phyloP scores from a whole-genome alignment of 108 stramenopile genomes.

The Fistulifera pelliculosa region DNA sequence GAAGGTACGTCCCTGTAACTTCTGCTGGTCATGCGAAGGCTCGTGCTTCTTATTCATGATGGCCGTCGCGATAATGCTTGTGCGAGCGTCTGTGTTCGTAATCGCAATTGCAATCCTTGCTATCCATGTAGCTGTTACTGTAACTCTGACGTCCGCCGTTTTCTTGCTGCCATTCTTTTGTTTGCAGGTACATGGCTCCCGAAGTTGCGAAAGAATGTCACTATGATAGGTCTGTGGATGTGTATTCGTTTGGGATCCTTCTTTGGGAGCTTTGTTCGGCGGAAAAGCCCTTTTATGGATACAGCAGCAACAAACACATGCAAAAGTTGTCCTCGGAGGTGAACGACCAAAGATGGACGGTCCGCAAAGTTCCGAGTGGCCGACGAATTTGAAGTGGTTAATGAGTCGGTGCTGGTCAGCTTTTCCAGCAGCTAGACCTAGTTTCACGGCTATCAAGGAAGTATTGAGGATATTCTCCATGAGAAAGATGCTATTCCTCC shows the following conservation, averaged over 20 bases:
- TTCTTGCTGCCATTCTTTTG: too few relatives aligned
- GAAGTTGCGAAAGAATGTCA: conserved; percentile 30
- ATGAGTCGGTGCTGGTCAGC: conserved; percentile 49
- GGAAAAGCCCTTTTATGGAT: conserved; percentile 54
- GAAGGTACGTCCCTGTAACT: too few relatives aligned
- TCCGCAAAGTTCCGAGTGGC: conserved; percentile 30
- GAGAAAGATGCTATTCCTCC: conserved; percentile 4
- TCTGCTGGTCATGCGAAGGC: conserved; percentile 27
- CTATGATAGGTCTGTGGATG: conserved; percentile 59
- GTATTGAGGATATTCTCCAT: conserved; percentile 8
- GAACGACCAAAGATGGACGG: conserved; percentile 46
- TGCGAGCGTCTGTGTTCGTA: too few relatives aligned
- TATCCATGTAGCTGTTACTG: too few relatives aligned
- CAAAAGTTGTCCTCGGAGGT: conserved; percentile 46
- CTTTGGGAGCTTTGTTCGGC: conserved; percentile 52
- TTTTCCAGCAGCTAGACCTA: conserved; percentile 36
- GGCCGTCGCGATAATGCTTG: too few relatives aligned
- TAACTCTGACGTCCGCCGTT: too few relatives aligned
- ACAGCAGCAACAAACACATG: conserved; percentile 27
- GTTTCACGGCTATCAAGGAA: conserved; percentile 30
- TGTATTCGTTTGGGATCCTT: conserved; percentile 64
- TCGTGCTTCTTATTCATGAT: too few relatives aligned
- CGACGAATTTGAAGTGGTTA: conserved; percentile 30
- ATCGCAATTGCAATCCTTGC: too few relatives aligned
- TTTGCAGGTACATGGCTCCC: conserved; percentile 16